Base-by-base conservation (phyloP, 179 eudicot species). In the Silene noctiflora region DNA sequence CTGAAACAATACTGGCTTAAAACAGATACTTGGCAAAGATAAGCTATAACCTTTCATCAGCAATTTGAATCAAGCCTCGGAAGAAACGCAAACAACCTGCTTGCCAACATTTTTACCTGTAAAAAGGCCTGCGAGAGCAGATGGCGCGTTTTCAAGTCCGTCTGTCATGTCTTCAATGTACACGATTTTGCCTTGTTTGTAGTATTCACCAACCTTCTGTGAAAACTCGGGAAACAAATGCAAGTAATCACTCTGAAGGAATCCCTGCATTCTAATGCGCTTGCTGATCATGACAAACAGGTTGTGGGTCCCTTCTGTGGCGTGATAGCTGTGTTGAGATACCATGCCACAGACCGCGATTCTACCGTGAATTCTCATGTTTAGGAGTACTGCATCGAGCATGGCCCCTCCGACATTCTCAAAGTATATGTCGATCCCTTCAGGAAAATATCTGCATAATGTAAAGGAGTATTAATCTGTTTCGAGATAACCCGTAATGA, bases 371-470 rank as follows among this genome's bases (percentile, higher is more conserved):
- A 74, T 9, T 80, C 92, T 89, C 98, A 94, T 94, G 91, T 94
- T 91, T 20, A 81, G 69, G 29, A 94, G 92, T 63, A 84, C 97
- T 35, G 97, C 97, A n/a, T 94, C 98, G 5, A 94, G 98, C 96
- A 92, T 91, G 21, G 89, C 55, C 27, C 98, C 98, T 0, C 97
- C 98, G 14, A 94, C 98, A 44, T 94, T 94, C 66, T 94, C 97
- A 63, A 94, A 94, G 88, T 94, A 94, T 61, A 94, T 89, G 85
- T 94, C 98, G 6, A 94, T 90, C 62, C 98, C 98, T 78, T 89
- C 67, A 3, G 97, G 94, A 72, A 94, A 91, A 77, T 82, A 86
- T 86, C 97, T 91, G 86, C 51, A 67, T 25, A 62, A 35, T 35
- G 1, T 4, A 35, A 35, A 4, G 42, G 42, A 35, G 42, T 1